Conservation (phyloP, 768 basidiomycete species). For the Lactarius hatsudake region DNA sequence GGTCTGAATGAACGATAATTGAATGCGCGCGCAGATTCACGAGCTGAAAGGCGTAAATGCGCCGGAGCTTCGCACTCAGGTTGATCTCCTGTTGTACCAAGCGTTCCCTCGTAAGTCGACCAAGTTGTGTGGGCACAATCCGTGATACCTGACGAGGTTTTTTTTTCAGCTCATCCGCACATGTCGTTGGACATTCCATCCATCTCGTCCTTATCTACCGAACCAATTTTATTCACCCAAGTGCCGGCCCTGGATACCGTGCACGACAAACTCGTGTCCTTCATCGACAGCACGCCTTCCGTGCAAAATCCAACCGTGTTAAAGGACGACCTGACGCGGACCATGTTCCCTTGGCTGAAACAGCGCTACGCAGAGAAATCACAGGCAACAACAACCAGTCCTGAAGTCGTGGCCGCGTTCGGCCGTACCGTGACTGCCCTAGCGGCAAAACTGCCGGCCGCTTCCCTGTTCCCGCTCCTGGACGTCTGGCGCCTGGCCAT, state of each 20-base stretch:
- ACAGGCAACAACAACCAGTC: constrained; percentile 22
- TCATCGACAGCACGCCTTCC: constrained; percentile 51
- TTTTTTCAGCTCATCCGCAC: constrained; percentile 69
- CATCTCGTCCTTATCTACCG: constrained; percentile 59
- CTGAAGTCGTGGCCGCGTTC: constrained; percentile 35
- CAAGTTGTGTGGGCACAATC: background rate
- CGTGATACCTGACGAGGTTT: background rate
- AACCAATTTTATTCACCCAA: constrained; percentile 74
- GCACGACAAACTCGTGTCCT: constrained; percentile 55
- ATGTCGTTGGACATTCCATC: constrained; percentile 54
- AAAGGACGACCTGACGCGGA: constrained; percentile 47
- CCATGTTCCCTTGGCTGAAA: constrained; percentile 65
- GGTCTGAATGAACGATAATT: constrained; percentile 1
- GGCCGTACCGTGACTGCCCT: constrained; percentile 44
- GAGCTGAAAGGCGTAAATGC: constrained; percentile 74
- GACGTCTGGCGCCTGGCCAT: constrained; percentile 82
- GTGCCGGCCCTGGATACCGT: constrained; percentile 67
- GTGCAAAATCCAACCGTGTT: constrained; percentile 37
- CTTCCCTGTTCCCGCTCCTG: constrained; percentile 72
- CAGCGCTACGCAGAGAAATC: constrained; percentile 44
- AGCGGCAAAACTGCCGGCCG: constrained; percentile 43
- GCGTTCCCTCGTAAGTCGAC: constrained; percentile 72
- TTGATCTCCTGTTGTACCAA: constrained; percentile 70
- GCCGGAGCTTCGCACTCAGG: constrained; percentile 65
- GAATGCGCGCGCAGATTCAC: constrained; percentile 43